These are phyloP conservation scores for Pouteria glomerata DNA, from an alignment of 148 eudicot species.

Conservation along the genomic window DNA sequence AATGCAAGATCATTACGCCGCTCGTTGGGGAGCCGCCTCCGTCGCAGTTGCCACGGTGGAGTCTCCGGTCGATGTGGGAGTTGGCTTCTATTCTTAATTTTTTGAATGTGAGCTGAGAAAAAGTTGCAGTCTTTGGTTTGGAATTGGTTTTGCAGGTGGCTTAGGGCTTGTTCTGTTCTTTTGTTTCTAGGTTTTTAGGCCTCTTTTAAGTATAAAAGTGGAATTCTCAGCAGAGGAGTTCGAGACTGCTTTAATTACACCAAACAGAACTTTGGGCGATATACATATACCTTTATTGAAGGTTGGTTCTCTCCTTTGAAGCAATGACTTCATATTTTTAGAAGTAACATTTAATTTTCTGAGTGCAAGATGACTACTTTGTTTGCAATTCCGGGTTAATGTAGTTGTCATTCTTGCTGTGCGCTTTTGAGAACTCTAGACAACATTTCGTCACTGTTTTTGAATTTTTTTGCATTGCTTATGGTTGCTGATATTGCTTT, in stretches of 20 bases:
- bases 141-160: constrained; percentile 9
- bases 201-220: constrained; percentile 64
- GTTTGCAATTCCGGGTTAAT: not conserved
- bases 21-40: constrained; percentile 52
- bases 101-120: constrained; percentile 52
- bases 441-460: not conserved
- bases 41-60: constrained; percentile 75
- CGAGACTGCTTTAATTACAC: constrained; percentile 82
- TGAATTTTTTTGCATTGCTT: not conserved
- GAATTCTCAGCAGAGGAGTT: constrained; percentile 95
- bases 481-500: not conserved
- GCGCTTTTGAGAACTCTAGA: not conserved
- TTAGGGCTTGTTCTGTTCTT: constrained; percentile 24
- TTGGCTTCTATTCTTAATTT: constrained; percentile 87
- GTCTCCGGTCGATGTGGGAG: constrained; percentile 84
- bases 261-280: constrained; percentile 71
- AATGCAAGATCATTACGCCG: constrained; percentile 63
- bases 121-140: constrained; percentile 3
- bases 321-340: not conserved
- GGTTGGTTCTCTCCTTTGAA: constrained; percentile 44
- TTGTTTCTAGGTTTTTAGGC: constrained; percentile 69
- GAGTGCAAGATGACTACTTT: not conserved
- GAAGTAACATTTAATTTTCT: not conserved
- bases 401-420: no score
- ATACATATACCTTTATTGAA: constrained; percentile 87